Evolutionary conservation across 306 rosid species (phyloP).

Genomic region (Vicia sativa): DNA sequence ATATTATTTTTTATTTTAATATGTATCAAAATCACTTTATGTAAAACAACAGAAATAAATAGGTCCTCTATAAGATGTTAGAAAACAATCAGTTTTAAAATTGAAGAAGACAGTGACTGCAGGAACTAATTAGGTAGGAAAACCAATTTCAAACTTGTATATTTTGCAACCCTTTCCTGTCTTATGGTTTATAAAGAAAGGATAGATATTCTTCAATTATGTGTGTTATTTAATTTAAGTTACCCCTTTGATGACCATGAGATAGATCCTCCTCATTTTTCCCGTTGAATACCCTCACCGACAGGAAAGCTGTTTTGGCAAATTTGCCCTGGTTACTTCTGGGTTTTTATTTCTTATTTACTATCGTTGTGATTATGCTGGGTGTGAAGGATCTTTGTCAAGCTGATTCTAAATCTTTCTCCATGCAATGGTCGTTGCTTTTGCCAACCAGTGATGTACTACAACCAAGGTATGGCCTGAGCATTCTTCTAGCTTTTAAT

Average conservation of each 20-base stretch:
- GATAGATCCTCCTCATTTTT: not conserved
- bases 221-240: not conserved
- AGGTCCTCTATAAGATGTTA: not conserved
- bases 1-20: slow-evolving; percentile 5
- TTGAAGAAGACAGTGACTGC: slow-evolving; percentile 2
- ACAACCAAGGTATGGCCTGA: slow-evolving; percentile 64
- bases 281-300: not conserved
- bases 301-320: not conserved
- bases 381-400: slow-evolving; percentile 83
- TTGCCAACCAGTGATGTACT: slow-evolving; percentile 85
- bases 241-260: not conserved
- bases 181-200: not conserved
- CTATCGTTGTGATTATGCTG: slow-evolving; percentile 10
- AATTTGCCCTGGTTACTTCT: slow-evolving; percentile 12
- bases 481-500: slow-evolving; percentile 16
- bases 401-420: slow-evolving; percentile 83
- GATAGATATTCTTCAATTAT: not conserved
- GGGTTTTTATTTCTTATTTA: slow-evolving; percentile 1
- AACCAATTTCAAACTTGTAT: slow-evolving; percentile 9
- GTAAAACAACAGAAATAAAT: slow-evolving; percentile 9
- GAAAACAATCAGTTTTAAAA: slow-evolving; percentile 20
- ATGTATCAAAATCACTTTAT: slow-evolving; percentile 6
- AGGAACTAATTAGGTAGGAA: not conserved
- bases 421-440: slow-evolving; percentile 85
- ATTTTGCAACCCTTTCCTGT: not conserved